Evolutionary conservation across 1,139 yeast species (phyloP), one percentile per base, ranked within the genome.

Genomic region (Zygotorulaspora mrakii): DNA sequence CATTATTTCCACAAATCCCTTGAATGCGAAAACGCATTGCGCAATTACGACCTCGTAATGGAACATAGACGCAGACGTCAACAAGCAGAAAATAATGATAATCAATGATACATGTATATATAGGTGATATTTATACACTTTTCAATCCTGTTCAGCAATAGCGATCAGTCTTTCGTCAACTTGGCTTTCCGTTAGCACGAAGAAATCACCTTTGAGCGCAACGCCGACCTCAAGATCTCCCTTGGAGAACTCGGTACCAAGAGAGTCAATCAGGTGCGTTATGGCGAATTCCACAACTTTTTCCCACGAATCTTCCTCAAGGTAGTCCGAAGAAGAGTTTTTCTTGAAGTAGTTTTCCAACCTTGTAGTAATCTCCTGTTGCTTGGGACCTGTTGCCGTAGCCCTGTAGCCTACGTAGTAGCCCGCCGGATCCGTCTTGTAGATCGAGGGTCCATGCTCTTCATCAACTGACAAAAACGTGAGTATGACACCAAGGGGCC

Each of bases 371-470:
- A 95, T 88, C 66, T 91, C 98, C 62, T 89, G 96, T 67, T 88
- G 97, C 66, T 91, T 91, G 40, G 96, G 96, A 2, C 98, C 98
- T 1, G 96, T 85, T 16, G 97, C 80, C 20, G 89, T 84, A 1
- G 97, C 98, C 67, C 84, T 84, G 51, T 84, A 86, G 26, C 95
- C 94, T 38, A 87, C 82, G 62, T 73, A 91, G 67, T 91, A 91
- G 4, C 98, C 98, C 8, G 98, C 97, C 18, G 98, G 98, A 65
- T 91, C 98, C 53, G 94, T 82, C 68, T 91, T 91, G 70, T 76
- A 87, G 48, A 91, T 73, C 57, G 80, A 79, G n/a, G 98, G 96
- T 0, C 97, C 98, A 46, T 70, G 65, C 61, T 82, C 91, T 58
- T 85, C 95, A 63, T 89, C 97, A 43, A 83, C 81, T 35, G 94